A percentile compares a stretch with the other conserved stretches of the same genome.
Evolutionary conservation across 2,329 filamentous ascomycete species (phyloP).

Genomic region (Anisogramma anomala): DNA sequence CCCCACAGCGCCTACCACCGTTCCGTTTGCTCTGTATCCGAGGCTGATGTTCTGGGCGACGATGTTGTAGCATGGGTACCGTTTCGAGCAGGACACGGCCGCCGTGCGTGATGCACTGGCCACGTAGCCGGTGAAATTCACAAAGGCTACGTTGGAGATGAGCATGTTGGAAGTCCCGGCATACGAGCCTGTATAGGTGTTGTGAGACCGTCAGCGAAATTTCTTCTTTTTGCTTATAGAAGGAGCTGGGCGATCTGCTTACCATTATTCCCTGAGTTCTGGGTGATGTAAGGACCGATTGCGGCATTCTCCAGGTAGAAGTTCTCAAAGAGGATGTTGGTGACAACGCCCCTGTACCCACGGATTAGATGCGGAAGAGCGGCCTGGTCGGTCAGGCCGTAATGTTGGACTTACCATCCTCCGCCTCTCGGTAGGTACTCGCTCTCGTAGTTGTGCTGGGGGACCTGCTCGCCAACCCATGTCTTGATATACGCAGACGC

Average conservation of each 20-base stretch:
- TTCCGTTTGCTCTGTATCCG: conserved; percentile 13
- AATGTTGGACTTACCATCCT: conserved; percentile 24
- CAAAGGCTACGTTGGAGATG: conserved; percentile 36
- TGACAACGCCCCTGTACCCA: conserved; percentile 31
- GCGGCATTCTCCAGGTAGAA: conserved; percentile 36
- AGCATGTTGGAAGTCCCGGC: conserved; percentile 38
- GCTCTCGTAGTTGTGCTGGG: conserved; percentile 36
- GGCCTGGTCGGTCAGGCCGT: too few relatives aligned
- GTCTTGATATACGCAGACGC: conserved; percentile 44
- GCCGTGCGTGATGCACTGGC: conserved; percentile 24
- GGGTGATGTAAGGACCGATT: conserved; percentile 31
- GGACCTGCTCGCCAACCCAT: conserved; percentile 37
- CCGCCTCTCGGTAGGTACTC: conserved; percentile 36
- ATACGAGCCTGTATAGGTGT: conserved; percentile 16
- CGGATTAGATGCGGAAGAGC: neutral
- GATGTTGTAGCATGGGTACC: conserved; percentile 41
- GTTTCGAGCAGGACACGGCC: conserved; percentile 33
- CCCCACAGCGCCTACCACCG: conserved; percentile 18
- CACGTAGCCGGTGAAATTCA: conserved; percentile 39
- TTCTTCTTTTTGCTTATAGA: neutral
- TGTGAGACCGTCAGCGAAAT: neutral
- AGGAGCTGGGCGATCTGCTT: neutral
- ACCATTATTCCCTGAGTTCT: conserved; percentile 37
- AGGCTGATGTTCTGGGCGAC: conserved; percentile 22
- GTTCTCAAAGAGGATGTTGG: conserved; percentile 39